Evolutionary conservation across 768 basidiomycete genomes (phyloP), one percentile per base, ranked within the genome.

Genomic region (Leccinum fibrillosum): DNA sequence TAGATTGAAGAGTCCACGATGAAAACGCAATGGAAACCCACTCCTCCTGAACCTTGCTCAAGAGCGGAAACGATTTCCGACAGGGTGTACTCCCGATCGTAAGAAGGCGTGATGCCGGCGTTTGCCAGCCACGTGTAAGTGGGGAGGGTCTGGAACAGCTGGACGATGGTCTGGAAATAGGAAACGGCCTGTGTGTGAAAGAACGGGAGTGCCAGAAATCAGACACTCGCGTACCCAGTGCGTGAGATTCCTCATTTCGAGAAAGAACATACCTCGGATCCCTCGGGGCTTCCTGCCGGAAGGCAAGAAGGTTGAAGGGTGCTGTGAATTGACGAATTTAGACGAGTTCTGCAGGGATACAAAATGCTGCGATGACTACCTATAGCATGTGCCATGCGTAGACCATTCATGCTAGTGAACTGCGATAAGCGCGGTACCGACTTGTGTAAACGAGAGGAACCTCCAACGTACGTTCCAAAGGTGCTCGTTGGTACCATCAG

Each of bases 81-180:
- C n/a, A 88, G 76, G 0, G 82, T 84, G 70, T 84, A 84, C 0
- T 84, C 86, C 57, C 69, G 70, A 54, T 72, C 74, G 4, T 71
- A 67, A 5, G 80, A 80, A 2, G 92, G 92, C 4, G 81, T 82
- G 64, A 94, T 93, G n/a, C 90, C 90, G 10, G 79, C 85, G n/a
- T 80, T 73, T 8, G 76, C 73, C 25, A 94, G 83, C 83, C 83
- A 90, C 12, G 81, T 75, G 72, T 85, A 92, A 3, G 92, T 92
- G 0, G 90, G 88, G 19, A 92, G 82, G 2, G 77, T 77, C 82
- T 82, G 65, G 77, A 86, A 88, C 19, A 88, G 71, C 23, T 72
- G 76, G 54, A 88, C 85, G 3, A 83, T 79, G 8, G 60, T 76
- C 58, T 82, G 64, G 74, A 87, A 88, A 74, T 81, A 90, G 2